Conservation (phyloP, 345 rosid genomes). For the Schrenkiella parvula region DNA sequence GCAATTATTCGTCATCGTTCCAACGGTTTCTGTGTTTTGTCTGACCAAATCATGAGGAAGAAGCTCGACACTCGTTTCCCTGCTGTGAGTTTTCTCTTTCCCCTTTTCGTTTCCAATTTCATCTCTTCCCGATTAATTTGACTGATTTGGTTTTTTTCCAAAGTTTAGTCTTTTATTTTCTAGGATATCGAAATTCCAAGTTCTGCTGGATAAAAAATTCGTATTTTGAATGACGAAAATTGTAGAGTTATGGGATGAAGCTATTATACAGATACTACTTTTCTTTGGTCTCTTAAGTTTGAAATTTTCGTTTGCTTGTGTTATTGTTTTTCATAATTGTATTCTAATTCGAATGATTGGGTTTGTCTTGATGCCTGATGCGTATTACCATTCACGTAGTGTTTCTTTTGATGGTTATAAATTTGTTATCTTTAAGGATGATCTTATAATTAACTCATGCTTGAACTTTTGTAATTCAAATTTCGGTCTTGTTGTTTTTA, state of each 20-base stretch:
- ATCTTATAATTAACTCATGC: neutral
- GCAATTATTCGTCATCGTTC: no score
- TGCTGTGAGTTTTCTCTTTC: conserved; percentile 22
- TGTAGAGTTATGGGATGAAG: neutral
- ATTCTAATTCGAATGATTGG: neutral
- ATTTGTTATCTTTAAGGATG: neutral
- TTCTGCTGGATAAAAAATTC: neutral
- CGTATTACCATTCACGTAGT: neutral
- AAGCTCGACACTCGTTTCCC: conserved; percentile 41
- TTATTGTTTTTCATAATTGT: neutral
- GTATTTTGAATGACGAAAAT: neutral
- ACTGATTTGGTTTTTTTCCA: neutral
- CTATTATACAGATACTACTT: no score
- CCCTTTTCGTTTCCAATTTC: neutral
- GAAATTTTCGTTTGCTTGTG: neutral
- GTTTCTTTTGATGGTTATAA: neutral
- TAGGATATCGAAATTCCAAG: neutral
- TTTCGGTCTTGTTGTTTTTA: neutral
- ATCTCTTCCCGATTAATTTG: neutral
- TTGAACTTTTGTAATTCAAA: neutral
- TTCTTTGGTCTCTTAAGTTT: neutral
- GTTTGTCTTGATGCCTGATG: neutral
- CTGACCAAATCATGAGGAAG: conserved; percentile 28
- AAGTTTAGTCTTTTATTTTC: neutral
- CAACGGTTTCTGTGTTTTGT: neutral